Base-by-base conservation (phyloP, 164 flowering plant genomes). In the Magnolia changhungtana region DNA sequence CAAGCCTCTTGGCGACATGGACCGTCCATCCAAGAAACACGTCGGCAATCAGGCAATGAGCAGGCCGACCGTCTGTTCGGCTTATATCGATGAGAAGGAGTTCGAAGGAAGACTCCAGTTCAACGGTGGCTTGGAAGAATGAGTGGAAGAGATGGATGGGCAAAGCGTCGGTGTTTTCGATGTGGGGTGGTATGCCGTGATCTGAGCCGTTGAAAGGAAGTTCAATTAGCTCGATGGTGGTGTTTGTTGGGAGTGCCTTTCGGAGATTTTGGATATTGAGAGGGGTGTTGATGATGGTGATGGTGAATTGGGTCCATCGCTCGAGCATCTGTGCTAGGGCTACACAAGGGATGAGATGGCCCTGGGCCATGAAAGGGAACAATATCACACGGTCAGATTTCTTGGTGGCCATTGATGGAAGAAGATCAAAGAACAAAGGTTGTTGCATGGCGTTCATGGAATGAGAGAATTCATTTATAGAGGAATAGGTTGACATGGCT, bases 171-270 rank as follows among this genome's bases (percentile, higher is more conserved):
- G 77, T 75, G 77, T 67, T 75, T 27, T 67, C 77, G 14, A 63
- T n/a, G n/a, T 64, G 16, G 9, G 76, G 68, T 64, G 76, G 76
- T 64, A 74, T 19, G 2, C 69, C 68, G 66, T 74, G 69, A 49
- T 74, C 75, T 10, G 59, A n/a, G 27, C 75, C 50, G 27, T 59
- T 20, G 37, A 74, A 74, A 18, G 76, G 76, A 20, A 74, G 76
- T 10, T 74, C 45, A 23, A 61, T 45, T 6, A 74, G 37, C 8
- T 10, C 18, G 18, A 74, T 74, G 31, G 63, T 74, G 8, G 50
- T 74, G 50, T 23, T 2, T 52, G 27, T 2, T 37, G 45, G 45
- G 45, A 37, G 45, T 4, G 6, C 45, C 45, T 37, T 37, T 37
- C 7, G 45, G 45, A 37, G 45, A 3, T 37, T 37, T 37, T 37